Conservation (phyloP, 73 alveolate species). For the Urostyla sp. region DNA sequence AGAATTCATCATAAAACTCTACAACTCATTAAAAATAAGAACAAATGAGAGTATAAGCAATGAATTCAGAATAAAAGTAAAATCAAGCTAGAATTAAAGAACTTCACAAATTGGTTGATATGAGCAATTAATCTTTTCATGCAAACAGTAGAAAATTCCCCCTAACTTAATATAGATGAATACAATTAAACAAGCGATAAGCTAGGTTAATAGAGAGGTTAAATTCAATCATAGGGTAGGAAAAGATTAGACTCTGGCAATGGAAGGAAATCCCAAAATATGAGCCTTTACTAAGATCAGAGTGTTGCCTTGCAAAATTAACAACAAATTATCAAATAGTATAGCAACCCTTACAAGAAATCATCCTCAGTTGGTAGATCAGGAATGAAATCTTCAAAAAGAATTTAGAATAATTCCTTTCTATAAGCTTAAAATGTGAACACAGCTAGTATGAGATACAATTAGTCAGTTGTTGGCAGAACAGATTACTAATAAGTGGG, state of each 20-base stretch:
- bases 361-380: not conserved
- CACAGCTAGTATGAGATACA: not conserved
- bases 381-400: not conserved
- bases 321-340: too few species aligned
- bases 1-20: not conserved
- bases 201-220: not conserved
- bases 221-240: not conserved
- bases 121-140: not conserved
- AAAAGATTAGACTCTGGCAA: not conserved
- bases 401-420: not conserved
- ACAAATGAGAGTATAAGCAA: not conserved
- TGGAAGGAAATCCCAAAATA: not conserved
- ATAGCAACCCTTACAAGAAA: slow-evolving; percentile 13
- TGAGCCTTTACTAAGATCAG: too few species aligned
- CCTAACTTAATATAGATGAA: not conserved
- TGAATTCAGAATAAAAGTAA: not conserved
- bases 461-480: not conserved
- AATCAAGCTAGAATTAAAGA: slow-evolving; percentile 31
- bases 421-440: not conserved
- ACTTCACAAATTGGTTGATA: slow-evolving; percentile 28
- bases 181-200: not conserved
- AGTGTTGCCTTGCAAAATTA: too few species aligned
- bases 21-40: not conserved
- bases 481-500: slow-evolving; percentile 30
- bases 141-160: not conserved